Percentiles rank a stretch among this genome's conserved stretches.
These are phyloP conservation scores for Yarrowia sp. DNA, from an alignment of 805 yeast genomes.

Conservation along the genomic window DNA sequence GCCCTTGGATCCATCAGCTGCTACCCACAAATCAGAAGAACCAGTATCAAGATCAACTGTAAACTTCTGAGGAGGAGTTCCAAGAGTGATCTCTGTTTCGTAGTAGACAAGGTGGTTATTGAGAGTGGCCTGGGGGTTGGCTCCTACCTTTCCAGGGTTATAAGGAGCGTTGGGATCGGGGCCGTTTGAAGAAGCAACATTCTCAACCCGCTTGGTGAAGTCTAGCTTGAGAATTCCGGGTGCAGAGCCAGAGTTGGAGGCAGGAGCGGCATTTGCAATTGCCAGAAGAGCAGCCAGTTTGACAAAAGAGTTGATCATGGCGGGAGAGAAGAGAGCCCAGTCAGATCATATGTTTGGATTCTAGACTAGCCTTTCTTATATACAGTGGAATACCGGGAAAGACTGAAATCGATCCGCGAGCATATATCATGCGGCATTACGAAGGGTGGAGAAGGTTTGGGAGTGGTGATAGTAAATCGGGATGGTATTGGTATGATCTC, in stretches of 20 bases:
- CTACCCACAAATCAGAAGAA: constrained; percentile 64
- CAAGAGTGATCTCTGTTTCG: constrained; percentile 39
- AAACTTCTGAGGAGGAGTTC: constrained; percentile 54
- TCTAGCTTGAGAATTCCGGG: neutral
- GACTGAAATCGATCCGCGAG: too few species aligned
- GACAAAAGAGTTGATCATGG: constrained; percentile 1
- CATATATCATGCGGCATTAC: neutral
- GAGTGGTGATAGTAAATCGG: neutral
- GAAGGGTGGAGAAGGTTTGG: constrained; percentile 1
- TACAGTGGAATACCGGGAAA: too few species aligned
- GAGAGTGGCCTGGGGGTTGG: neutral
- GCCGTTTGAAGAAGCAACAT: neutral
- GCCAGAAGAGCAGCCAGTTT: constrained; percentile 5
- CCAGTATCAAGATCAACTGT: constrained; percentile 64
- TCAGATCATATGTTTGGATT: neutral
- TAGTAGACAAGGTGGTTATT: neutral
- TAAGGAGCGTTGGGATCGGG: neutral
- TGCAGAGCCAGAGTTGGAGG: neutral
- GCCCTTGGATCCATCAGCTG: constrained; percentile 6
- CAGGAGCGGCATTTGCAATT: neutral
- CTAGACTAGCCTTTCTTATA: too few species aligned
- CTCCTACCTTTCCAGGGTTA: neutral
- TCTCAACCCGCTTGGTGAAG: neutral
- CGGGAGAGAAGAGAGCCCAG: too few species aligned
- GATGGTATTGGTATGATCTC: neutral